Base-by-base conservation (phyloP, 257 asterid genomes). In the Solanum sitiens region DNA sequence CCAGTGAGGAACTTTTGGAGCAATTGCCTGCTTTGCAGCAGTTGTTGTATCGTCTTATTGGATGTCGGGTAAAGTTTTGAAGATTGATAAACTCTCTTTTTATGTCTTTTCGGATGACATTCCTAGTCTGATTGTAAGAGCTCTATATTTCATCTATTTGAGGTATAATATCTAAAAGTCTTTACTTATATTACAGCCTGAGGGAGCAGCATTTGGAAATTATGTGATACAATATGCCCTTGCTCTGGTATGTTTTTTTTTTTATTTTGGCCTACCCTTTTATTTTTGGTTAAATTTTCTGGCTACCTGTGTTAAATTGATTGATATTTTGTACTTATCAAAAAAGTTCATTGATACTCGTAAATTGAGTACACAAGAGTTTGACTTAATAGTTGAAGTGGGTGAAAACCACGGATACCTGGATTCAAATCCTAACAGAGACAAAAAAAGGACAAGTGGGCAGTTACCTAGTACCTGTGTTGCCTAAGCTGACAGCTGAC, bases 1-100 rank as follows among this genome's bases (percentile, higher is more conserved):
- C 89, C 88, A 93, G 96, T 88, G 98, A 95, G 87, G 98, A 95
- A 87, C 96, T 96, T 87, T 88, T 97, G 86, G 99, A 97, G 39
- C 99, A 95, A 83, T 91, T 97, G 91, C 99, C 99, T 85, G 93
- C 98, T 88, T 88, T 97, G 92, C 99, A 97, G 91, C 98, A 97
- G 92, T 91, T 96, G 91, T 92, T 96, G 40, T 92, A 92, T 89
- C 99, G 99, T 87, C 98, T 97, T 89, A 91, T 95, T 84, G 99
- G 98, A 86, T 97, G 99, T 84, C 98, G 98, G 99, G 99, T 96
- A 93, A 32, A 71, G 79, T 65, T 56, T 86, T 50, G 44, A 86
- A 87, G 76, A 88, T 89, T 70, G 84, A 45, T 37, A n/a, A 77
- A 50, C 21, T 76, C 63, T 14, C 6, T 4, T 79, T 87, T 39